Conservation (phyloP, 2,329 filamentous ascomycete species). For the Ascochyta clinopodiicola region DNA sequence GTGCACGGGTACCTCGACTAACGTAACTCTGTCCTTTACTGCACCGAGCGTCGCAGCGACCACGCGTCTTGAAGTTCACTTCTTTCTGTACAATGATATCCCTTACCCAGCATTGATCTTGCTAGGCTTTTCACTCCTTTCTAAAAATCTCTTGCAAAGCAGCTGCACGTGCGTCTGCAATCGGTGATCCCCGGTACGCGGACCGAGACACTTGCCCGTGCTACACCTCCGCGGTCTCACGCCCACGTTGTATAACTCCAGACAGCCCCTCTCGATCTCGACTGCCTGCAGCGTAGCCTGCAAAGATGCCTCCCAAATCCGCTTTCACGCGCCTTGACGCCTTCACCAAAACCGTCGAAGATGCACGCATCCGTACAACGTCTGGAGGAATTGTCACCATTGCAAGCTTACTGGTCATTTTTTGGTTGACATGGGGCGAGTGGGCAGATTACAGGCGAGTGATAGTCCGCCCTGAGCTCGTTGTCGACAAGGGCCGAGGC, state of each 20-base stretch:
- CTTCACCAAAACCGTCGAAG: conserved; percentile 99
- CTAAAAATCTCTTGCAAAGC: not conserved
- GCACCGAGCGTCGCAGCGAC: conserved; percentile 35
- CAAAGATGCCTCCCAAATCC: conserved; percentile 82
- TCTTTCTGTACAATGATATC: conserved; percentile 33
- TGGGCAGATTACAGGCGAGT: conserved; percentile 92
- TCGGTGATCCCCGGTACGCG: conserved; percentile 7
- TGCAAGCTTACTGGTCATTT: conserved; percentile 82
- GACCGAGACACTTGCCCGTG: conserved; percentile 18
- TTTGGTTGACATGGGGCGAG: conserved; percentile 92
- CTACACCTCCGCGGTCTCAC: conserved; percentile 22
- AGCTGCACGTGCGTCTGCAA: conserved; percentile 25
- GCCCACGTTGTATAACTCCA: conserved; percentile 12
- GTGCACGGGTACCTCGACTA: conserved; percentile 24
- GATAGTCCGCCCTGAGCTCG: conserved; percentile 85
- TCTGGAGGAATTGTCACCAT: conserved; percentile 96
- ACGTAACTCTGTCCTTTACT: conserved; percentile 42
- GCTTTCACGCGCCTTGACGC: conserved; percentile 96
- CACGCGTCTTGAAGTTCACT: conserved; percentile 29
- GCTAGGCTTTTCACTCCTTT: conserved; percentile 31
- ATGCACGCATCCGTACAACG: conserved; percentile 93
- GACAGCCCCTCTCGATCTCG: not conserved
- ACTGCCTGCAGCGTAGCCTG: conserved; percentile 16
- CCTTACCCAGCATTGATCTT: conserved; percentile 29
- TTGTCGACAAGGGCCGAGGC: conserved; percentile 96